These are phyloP conservation scores for Starmera amethionina DNA, from an alignment of 805 yeast species.

Conservation along the genomic window DNA sequence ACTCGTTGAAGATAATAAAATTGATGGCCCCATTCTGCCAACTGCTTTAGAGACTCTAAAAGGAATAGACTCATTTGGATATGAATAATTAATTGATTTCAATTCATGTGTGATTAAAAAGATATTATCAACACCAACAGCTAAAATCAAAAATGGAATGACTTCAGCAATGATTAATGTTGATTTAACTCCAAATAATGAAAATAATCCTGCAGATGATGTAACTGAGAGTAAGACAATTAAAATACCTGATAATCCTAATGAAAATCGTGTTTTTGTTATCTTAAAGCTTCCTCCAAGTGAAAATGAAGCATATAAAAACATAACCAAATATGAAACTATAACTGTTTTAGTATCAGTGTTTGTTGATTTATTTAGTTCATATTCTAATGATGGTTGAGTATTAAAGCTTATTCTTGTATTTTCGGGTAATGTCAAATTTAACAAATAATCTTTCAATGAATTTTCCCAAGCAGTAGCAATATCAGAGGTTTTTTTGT, in stretches of 20 bases:
- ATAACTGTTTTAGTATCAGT: conserved; percentile 65
- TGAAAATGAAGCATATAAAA: conserved; percentile 76
- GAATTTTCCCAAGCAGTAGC: conserved; percentile 57
- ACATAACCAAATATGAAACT: conserved; percentile 77
- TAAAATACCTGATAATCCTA: conserved; percentile 78
- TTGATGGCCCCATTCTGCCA: conserved; percentile 78
- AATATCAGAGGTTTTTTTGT: conserved; percentile 26
- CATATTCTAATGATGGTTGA: conserved; percentile 77
- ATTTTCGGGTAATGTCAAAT: conserved; percentile 40
- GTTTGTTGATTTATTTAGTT: conserved; percentile 70
- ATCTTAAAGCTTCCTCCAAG: conserved; percentile 44
- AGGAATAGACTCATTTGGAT: conserved; percentile 40
- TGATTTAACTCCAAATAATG: conserved; percentile 68
- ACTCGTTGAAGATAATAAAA: conserved; percentile 63
- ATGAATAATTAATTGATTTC: conserved; percentile 37
- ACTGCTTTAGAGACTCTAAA: conserved; percentile 55
- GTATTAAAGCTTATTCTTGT: conserved; percentile 67
- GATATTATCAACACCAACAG: conserved; percentile 94
- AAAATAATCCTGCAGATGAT: conserved; percentile 75
- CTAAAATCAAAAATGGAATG: conserved; percentile 84
- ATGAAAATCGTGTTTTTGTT: conserved; percentile 50
- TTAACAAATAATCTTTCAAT: conserved; percentile 45
- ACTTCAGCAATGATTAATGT: conserved; percentile 94
- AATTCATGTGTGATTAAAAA: conserved; percentile 79
- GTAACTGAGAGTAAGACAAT: conserved; percentile 75